phyloP scores from a whole-genome alignment of 2,329 filamentous ascomycete genomes.

The Penicillium occitanis region DNA sequence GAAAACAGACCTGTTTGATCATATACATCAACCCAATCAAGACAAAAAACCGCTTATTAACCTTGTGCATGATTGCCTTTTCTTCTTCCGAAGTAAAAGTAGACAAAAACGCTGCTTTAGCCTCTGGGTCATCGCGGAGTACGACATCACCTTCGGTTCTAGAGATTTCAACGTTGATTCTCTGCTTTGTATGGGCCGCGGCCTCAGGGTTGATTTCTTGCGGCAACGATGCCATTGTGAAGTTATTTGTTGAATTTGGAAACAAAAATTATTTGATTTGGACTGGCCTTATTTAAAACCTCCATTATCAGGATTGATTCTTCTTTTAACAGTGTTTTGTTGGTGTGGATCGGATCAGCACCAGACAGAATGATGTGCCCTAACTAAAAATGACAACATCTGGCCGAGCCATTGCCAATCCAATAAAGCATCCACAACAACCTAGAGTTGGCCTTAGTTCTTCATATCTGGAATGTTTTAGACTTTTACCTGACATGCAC shows the following conservation, averaged over 20 bases:
- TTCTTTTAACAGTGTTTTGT: background rate
- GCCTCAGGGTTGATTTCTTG: background rate
- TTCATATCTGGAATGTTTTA: background rate
- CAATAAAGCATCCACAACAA: background rate
- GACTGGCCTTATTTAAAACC: background rate
- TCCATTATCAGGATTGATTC: background rate
- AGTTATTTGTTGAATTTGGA: background rate
- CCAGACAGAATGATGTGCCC: background rate
- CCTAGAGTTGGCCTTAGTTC: background rate
- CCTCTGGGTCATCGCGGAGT: background rate
- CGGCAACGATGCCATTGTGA: background rate
- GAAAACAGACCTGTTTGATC: conserved; percentile 33
- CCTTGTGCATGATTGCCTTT: background rate
- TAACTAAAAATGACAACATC: conserved; percentile 3
- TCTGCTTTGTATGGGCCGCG: background rate
- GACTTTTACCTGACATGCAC: no score
- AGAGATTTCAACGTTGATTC: background rate
- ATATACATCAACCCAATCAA: conserved; percentile 46
- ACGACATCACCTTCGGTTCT: background rate
- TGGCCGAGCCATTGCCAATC: background rate
- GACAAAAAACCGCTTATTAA: background rate
- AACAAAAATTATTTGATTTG: background rate
- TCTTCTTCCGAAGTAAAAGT: background rate
- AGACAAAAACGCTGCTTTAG: background rate
- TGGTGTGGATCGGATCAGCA: background rate